Evolutionary conservation across 2,329 filamentous ascomycete species (phyloP).

Genomic region (Cadophora sp.): DNA sequence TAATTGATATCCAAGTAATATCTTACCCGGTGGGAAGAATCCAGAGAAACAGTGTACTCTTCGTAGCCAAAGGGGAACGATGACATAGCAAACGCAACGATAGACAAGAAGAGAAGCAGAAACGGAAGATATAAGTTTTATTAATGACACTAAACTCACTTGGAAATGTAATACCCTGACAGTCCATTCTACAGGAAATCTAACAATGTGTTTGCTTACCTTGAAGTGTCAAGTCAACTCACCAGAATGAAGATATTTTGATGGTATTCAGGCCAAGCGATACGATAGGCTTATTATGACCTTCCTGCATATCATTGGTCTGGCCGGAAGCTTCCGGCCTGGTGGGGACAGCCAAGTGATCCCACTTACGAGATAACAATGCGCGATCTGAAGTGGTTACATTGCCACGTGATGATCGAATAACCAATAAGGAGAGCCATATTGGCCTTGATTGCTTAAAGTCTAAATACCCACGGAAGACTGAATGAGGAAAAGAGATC

Average conservation of each 20-base stretch:
- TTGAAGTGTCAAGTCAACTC: neutral
- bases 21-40: neutral
- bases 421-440: neutral
- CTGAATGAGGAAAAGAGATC: neutral
- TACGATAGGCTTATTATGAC: neutral
- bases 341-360: constrained; percentile 15
- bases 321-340: constrained; percentile 30
- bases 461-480: neutral
- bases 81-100: neutral
- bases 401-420: constrained; percentile 14
- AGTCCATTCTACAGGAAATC: no score
- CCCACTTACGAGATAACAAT: constrained; percentile 20
- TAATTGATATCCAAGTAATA: neutral
- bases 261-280: constrained; percentile 19
- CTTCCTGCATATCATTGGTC: constrained; percentile 28
- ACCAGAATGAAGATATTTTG: constrained; percentile 1
- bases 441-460: no score
- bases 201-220: no score
- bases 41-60: neutral
- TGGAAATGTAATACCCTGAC: neutral
- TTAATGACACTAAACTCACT: neutral
- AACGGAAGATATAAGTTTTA: no score
- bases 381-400: no score
- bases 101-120: neutral
- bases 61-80: constrained; percentile 1